Base-by-base conservation (phyloP, 2,329 filamentous ascomycete species). In the Microsporum ferrugineum region DNA sequence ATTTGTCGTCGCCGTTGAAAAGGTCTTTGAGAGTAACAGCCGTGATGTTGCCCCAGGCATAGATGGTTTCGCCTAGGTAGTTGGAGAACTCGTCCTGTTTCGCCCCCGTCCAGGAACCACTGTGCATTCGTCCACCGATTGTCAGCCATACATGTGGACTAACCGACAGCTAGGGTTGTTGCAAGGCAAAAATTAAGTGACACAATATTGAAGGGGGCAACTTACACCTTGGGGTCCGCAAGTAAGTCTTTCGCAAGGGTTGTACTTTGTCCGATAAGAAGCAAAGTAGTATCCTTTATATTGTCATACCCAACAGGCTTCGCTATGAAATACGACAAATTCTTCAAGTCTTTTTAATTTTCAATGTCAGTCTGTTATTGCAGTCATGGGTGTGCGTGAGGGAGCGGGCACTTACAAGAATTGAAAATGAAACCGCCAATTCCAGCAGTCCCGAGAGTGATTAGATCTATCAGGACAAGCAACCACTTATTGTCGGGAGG, bases 361-460 rank as follows among this genome's bases (percentile, higher is more conserved):
- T 10, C n/a, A 47, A 41, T 8, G 23, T 47, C 1, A 47, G 5
- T 10, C n/a, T 29, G 17, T 8, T 5, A 43, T 43, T 17, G 2
- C 43, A 27, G 43, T 27, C 43, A 47, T 5, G 17, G 1, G 43
- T 12, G 43, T 41, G 7, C 39, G 39, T 41, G 14, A 41, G 14
- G 12, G 7, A 0, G 17, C 43, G 17, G 6, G 43, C 6, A 10
- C 43, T 47, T 47, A 47, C 43, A 2, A 27, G 43, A 27, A 47
- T 66, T 61, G 61, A 63, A 64, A 27, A 63, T 47, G 3, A 60
- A 60, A 10, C 63, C 64, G 0, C 59, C 63, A 58, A 57, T 45
- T 6, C 14, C 31, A 1, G 61, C 59, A 38, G 55, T 34, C 27
- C 64, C 64, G 0, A 65, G 49, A 1, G 63, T 59, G 27, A 64